Evolutionary conservation across 192 early-diverging fungal genomes (phyloP).

Genomic region (Backusella tarrabulga): DNA sequence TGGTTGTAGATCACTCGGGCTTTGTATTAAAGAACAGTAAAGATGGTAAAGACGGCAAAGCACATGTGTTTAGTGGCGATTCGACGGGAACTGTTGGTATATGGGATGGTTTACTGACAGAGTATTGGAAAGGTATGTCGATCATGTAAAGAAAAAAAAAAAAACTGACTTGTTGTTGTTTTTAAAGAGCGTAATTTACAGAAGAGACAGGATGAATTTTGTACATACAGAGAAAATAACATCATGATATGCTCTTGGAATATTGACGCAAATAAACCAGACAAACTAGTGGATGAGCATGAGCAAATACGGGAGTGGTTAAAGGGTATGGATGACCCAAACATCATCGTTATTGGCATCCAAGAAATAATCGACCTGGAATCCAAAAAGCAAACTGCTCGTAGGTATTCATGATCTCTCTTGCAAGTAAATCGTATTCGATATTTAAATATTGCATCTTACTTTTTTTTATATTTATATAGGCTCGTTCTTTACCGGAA

Average conservation of each 20-base stretch:
- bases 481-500: slow-evolving; percentile 54
- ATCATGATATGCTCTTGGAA: slow-evolving; percentile 95
- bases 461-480: background rate
- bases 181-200: slow-evolving; percentile 55
- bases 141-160: background rate
- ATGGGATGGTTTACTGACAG: slow-evolving; percentile 76
- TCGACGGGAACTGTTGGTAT: slow-evolving; percentile 61
- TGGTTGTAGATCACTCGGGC: slow-evolving; percentile 54
- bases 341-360: slow-evolving; percentile 79
- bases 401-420: slow-evolving; percentile 28
- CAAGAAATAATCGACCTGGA: slow-evolving; percentile 87
- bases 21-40: slow-evolving; percentile 36
- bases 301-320: slow-evolving; percentile 49
- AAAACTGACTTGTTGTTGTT: background rate
- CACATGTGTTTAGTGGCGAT: slow-evolving; percentile 58
- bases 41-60: slow-evolving; percentile 23
- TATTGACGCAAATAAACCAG: slow-evolving; percentile 86
- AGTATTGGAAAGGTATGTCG: slow-evolving; percentile 62
- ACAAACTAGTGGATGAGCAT: slow-evolving; percentile 54
- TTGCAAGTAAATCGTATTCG: background rate
- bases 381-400: slow-evolving; percentile 74
- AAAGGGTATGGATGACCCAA: slow-evolving; percentile 53
- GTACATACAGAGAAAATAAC: slow-evolving; percentile 60
- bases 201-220: slow-evolving; percentile 59
- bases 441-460: background rate